Base-by-base conservation (phyloP, 371 early-diverging fungal species). In the Globomyces sp. region DNA sequence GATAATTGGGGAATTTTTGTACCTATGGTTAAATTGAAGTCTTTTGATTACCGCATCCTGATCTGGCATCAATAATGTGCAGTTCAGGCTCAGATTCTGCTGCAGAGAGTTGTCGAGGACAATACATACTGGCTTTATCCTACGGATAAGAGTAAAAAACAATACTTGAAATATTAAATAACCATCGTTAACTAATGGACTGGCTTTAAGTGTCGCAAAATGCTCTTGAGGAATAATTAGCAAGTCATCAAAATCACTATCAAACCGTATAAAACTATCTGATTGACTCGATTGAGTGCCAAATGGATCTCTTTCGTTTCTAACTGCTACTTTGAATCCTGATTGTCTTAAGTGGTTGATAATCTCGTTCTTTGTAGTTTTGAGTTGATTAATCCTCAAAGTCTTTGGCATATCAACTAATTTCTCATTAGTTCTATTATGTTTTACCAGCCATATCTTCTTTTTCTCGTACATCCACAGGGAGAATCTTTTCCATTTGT, bases 1-100 rank as follows among this genome's bases (percentile, higher is more conserved):
- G 92, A 85, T 42, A 99, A 73, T 72, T 97, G 96, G 46, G 94
- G 89, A 5, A 98, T 95, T 76, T 96, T 98, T 76, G 95, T 98
- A 5, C 99, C 99, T 44, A 94, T 94, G 0, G 13, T 24, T 10
- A 9, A 57, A 39, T 36, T 2, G 3, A 36, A 9, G 44, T 2
- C 24, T 34, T 36, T 52, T 1, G 34, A 6, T 45, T 68, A 76
- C 80, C 80, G 52, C 80, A 80, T 1, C 80, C 80, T 37, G 77
- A 75, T 4, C 77, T 57, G 1, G 93, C 93, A 80, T 99, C 99
- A 58, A 99, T 90, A 1, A 92, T 94, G 66, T 71, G 60, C 10
- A 68, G 63, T 37, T 63, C 70, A 6, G 61, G 60, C 1, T 64
- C 45, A 3, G 74, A 24, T 10, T 76, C 8, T 2, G 63, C n/a